Percentiles rank a stretch among this genome's conserved stretches.
These are phyloP conservation scores for Diatrype stigma DNA, from an alignment of 2,329 filamentous ascomycete species.

Conservation along the genomic window DNA sequence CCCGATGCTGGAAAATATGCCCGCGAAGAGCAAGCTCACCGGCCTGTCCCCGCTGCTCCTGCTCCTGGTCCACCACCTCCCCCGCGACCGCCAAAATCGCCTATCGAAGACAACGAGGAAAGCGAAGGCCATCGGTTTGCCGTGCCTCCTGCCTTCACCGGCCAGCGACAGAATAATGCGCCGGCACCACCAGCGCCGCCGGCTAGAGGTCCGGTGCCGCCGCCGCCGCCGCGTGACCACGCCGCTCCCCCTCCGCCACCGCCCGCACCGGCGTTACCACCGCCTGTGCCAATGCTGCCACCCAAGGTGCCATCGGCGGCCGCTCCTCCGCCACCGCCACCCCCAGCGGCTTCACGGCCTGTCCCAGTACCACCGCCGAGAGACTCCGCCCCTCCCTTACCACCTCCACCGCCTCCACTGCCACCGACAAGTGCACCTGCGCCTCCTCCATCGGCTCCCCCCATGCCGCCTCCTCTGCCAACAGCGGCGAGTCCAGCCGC, in stretches of 20 bases:
- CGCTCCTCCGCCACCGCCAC: constrained; percentile 48
- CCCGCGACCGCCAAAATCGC: constrained; percentile 64
- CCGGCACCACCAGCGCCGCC: constrained; percentile 69
- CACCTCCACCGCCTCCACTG: constrained; percentile 21
- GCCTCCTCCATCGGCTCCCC: constrained; percentile 3
- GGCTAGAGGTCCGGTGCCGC: constrained; percentile 65
- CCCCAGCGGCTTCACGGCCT: constrained; percentile 43
- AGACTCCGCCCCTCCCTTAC: constrained; percentile 38
- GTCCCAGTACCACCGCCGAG: constrained; percentile 47
- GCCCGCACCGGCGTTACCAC: constrained; percentile 23
- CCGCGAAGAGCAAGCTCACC: constrained; percentile 45
- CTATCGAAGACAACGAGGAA: constrained; percentile 62
- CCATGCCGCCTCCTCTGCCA: constrained; percentile 1
- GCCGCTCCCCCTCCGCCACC: constrained; percentile 33
- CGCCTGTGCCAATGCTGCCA: constrained; percentile 36
- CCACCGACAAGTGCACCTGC: constrained; percentile 21
- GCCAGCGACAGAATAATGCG: constrained; percentile 43
- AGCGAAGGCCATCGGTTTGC: constrained; percentile 56
- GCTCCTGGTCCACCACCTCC: constrained; percentile 63
- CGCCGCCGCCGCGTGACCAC: constrained; percentile 56
- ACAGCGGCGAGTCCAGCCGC: constrained; percentile 8
- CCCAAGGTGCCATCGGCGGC: constrained; percentile 37
- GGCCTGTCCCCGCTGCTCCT: constrained; percentile 38
- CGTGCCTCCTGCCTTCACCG: constrained; percentile 76
- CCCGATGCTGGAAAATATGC: constrained; percentile 88